Conservation (phyloP, 2,329 filamentous ascomycete genomes). For the Paecilomyces dactylethromorphus region DNA sequence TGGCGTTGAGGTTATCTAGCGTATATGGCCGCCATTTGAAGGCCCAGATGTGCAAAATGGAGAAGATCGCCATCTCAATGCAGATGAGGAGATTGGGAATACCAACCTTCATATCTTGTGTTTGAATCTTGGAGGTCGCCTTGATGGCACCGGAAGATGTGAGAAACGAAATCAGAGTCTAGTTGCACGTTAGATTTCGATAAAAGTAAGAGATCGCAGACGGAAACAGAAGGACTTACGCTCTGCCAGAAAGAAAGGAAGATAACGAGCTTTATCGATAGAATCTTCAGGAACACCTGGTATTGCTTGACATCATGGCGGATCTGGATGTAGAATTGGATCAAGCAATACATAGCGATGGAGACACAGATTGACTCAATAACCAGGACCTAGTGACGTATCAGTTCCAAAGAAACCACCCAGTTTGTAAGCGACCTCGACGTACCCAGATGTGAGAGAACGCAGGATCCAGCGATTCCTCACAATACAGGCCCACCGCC, state of each 20-base stretch:
- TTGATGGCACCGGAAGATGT: constrained; percentile 59
- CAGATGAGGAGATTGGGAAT: constrained; percentile 72
- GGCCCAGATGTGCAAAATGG: constrained; percentile 72
- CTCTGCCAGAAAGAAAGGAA: constrained; percentile 88
- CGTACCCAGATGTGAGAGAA: constrained; percentile 79
- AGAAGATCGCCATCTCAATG: constrained; percentile 78
- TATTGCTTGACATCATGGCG: constrained; percentile 62
- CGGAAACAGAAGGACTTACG: constrained; percentile 18
- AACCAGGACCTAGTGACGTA: constrained; percentile 48
- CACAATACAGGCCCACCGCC: constrained; percentile 65
- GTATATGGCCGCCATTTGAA: constrained; percentile 71
- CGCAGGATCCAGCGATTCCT: constrained; percentile 66
- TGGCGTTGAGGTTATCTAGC: constrained; percentile 39
- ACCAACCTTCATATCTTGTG: constrained; percentile 72
- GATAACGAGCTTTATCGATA: constrained; percentile 84
- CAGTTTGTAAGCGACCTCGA: background rate
- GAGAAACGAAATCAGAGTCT: constrained; percentile 55
- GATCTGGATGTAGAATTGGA: constrained; percentile 80
- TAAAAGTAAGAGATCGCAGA: background rate
- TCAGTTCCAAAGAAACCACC: background rate
- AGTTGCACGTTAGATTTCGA: constrained; percentile 4
- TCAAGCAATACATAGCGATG: constrained; percentile 81
- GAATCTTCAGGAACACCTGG: constrained; percentile 69
- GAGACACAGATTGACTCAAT: constrained; percentile 68
- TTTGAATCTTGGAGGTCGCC: constrained; percentile 55